Evolutionary conservation across 345 rosid genomes (phyloP).

Genomic region (Aurinia saxatilis): DNA sequence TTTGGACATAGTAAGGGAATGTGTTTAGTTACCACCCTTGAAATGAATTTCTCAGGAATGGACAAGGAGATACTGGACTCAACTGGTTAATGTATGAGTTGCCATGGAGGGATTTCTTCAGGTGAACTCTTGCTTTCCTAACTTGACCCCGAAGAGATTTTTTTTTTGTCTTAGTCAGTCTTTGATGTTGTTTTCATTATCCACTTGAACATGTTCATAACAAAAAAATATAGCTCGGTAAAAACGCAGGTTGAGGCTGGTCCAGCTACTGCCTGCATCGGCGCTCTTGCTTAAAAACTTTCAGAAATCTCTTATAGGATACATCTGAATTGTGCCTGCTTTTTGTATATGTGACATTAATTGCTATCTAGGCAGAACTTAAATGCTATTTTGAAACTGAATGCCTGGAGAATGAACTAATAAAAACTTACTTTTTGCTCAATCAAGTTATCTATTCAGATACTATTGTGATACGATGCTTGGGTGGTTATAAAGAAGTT

Average conservation of each 20-base stretch:
- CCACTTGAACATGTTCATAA: slow-evolving; percentile 58
- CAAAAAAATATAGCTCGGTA: slow-evolving; percentile 65
- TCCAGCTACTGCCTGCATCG: slow-evolving; percentile 72
- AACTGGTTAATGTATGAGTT: slow-evolving; percentile 84
- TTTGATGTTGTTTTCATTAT: neutral
- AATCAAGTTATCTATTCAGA: neutral
- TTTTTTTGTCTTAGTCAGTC: neutral
- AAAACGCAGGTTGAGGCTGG: slow-evolving; percentile 52
- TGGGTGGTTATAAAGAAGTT: neutral
- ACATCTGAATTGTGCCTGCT: too few relatives aligned
- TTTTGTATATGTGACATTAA: neutral
- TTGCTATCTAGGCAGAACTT: slow-evolving; percentile 17
- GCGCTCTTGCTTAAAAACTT: slow-evolving; percentile 43
- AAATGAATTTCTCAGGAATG: slow-evolving; percentile 25
- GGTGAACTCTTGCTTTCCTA: slow-evolving; percentile 36
- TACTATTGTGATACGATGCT: neutral
- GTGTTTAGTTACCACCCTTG: slow-evolving; percentile 4
- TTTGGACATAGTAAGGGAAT: neutral
- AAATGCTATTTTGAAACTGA: neutral
- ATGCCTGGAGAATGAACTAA: neutral
- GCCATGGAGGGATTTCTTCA: slow-evolving; percentile 97
- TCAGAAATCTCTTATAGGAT: too few relatives aligned
- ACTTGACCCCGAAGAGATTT: neutral
- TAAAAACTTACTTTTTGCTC: neutral
- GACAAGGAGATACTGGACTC: slow-evolving; percentile 48